Evolutionary conservation across 352 stramenopile genomes (phyloP).

Genomic region (Pythium monospermum): DNA sequence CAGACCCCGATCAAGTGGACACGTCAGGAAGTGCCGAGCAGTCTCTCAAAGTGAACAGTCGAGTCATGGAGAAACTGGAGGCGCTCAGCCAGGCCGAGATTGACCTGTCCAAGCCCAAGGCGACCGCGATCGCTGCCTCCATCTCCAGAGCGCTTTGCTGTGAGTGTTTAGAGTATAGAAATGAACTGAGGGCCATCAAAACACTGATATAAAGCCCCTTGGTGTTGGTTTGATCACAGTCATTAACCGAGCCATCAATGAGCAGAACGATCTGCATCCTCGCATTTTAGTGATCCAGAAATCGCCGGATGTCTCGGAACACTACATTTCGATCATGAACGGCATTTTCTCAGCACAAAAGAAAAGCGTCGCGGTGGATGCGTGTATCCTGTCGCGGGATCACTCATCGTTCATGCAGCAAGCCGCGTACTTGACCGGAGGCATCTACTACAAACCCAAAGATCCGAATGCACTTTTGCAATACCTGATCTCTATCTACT

Average conservation of each 20-base stretch:
- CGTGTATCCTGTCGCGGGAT: conserved; percentile 65
- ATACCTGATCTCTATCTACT: conserved; percentile 85
- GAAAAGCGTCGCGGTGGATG: conserved; percentile 76
- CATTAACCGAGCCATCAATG: conserved; percentile 81
- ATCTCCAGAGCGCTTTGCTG: conserved; percentile 79
- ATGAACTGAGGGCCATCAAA: neutral
- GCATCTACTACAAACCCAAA: conserved; percentile 84
- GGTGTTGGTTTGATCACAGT: conserved; percentile 36
- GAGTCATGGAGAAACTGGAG: conserved; percentile 63
- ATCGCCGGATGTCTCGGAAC: conserved; percentile 74
- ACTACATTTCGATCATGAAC: conserved; percentile 91
- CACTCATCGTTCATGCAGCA: conserved; percentile 88
- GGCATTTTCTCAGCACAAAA: conserved; percentile 88
- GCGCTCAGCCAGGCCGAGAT: conserved; percentile 44
- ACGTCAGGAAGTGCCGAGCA: conserved; percentile 67
- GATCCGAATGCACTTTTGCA: conserved; percentile 65
- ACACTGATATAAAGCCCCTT: neutral
- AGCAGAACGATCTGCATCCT: conserved; percentile 65
- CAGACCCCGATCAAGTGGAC: conserved; percentile 55
- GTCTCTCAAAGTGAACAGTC: conserved; percentile 62
- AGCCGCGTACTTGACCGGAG: conserved; percentile 78
- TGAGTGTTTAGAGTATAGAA: conserved; percentile 24
- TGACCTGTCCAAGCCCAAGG: conserved; percentile 48
- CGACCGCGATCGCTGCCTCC: conserved; percentile 66
- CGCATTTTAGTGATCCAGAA: conserved; percentile 85